Conservation (phyloP, 129 eudicot species). For the Scalesia atractyloides region DNA sequence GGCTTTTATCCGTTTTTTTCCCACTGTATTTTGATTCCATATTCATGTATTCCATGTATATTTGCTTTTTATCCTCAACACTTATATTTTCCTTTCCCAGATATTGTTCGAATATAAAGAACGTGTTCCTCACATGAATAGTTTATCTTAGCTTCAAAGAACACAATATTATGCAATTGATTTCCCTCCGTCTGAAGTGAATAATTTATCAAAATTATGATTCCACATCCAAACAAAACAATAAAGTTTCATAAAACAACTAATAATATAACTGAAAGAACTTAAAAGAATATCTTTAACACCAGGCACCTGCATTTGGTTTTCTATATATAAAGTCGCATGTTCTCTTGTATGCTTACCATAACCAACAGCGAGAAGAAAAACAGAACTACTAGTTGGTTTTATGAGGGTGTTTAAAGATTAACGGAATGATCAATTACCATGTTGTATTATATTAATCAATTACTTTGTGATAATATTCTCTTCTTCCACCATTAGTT, state of each 20-base stretch:
- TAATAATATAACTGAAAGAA: not conserved
- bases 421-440: no score
- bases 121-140: not conserved
- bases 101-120: not conserved
- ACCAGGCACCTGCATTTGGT: not conserved
- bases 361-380: not conserved
- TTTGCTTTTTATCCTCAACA: not conserved
- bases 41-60: not conserved
- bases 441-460: no score
- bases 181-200: no score
- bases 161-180: no score
- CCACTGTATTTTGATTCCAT: slow-evolving; percentile 14
- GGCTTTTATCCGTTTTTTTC: not conserved
- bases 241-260: not conserved
- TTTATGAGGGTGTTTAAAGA: no score
- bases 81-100: not conserved
- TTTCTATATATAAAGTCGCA: not conserved
- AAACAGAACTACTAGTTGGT: not conserved
- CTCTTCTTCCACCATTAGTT: no score
- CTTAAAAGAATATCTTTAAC: not conserved
- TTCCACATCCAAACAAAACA: not conserved
- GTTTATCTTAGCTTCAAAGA: not conserved
- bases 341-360: not conserved
- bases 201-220: not conserved
- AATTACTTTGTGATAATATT: no score